Conservation (phyloP, 805 yeast species). For the Pichia manshurica region DNA sequence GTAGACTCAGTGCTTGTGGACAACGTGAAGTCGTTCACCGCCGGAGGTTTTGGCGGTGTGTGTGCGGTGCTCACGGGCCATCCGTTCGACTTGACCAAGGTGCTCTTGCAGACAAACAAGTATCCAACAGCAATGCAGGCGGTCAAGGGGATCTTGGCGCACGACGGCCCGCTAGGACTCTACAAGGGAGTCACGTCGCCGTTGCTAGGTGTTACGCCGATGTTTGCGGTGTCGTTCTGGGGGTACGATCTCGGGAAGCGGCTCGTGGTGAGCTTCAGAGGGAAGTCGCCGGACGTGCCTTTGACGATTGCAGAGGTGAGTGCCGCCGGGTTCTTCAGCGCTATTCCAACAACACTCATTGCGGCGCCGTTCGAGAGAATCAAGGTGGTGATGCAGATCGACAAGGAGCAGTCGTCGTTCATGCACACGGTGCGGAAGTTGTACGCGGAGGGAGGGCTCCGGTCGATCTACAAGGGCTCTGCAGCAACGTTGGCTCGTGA, state of each 20-base stretch:
- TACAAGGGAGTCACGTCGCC: slow-evolving; percentile 96
- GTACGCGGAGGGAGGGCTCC: slow-evolving; percentile 73
- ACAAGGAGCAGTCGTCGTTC: slow-evolving; percentile 42
- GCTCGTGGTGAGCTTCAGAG: slow-evolving; percentile 46
- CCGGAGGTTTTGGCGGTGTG: slow-evolving; percentile 96
- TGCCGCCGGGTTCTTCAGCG: slow-evolving; percentile 90
- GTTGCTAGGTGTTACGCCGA: slow-evolving; percentile 92
- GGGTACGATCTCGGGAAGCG: slow-evolving; percentile 93
- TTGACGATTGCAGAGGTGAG: slow-evolving; percentile 68
- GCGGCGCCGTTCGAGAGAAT: slow-evolving; percentile 98
- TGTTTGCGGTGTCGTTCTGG: slow-evolving; percentile 98
- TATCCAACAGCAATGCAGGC: slow-evolving; percentile 60
- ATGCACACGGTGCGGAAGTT: slow-evolving; percentile 59
- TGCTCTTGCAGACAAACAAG: slow-evolving; percentile 79
- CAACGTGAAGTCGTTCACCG: slow-evolving; percentile 77
- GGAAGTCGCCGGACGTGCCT: slow-evolving; percentile 24
- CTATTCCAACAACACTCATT: slow-evolving; percentile 88
- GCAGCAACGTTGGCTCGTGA: slow-evolving; percentile 91
- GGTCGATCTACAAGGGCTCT: slow-evolving; percentile 86
- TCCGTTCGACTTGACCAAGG: slow-evolving; percentile 92
- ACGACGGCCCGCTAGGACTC: slow-evolving; percentile 73
- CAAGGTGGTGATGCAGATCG: slow-evolving; percentile 82
- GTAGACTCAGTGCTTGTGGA: slow-evolving; percentile 47
- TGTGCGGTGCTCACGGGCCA: slow-evolving; percentile 96
- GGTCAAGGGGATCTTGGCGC: slow-evolving; percentile 60